Base-by-base conservation (phyloP, 768 basidiomycete species). In the Mycena metata region DNA sequence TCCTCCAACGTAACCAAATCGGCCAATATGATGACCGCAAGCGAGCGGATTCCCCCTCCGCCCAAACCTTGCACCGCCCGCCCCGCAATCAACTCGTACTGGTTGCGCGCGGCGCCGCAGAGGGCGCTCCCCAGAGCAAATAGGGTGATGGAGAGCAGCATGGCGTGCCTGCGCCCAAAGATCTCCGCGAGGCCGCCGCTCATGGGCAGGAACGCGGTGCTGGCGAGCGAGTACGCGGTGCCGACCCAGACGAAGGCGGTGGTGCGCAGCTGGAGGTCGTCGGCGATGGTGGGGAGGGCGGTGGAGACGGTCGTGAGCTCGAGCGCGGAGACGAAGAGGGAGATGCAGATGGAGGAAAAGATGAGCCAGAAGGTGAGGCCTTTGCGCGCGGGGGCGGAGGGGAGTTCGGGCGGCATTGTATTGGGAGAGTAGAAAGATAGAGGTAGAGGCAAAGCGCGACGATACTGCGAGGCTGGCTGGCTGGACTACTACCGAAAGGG, bases 211-310 rank as follows among this genome's bases (percentile, higher is more conserved):
- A 83, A 72, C 0, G 81, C 80, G 17, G 83, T 81, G 13, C 76
- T 76, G 9, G 82, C 67, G n/a, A 86, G 74, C 0, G 81, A 74
- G 58, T 82, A 86, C 11, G 82, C 77, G 2, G 78, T 72, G 3
- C 79, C 82, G 26, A 84, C 71, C 84, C 84, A 85, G 0, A 77
- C 67, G 59, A 81, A 83, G 41, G 79, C 71, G 41, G 60, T 57
- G 9, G 73, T 68, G 47, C 76, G 41, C 19, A 82, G 39, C 39
- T 39, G 39, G 15, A 39, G 71, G 36, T 76, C 75, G 19, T 49
- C 50, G 13, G 75, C 74, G 33, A 82, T 81, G 30, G 67, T 69
- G 11, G 75, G 77, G 1, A 77, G 69, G 0, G 79, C 79, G 0
- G 79, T 81, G 15, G 65, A 67, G 1, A 70, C 64, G 35, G 66